These are phyloP conservation scores for Pichia manshurica DNA, from an alignment of 805 yeast genomes.

Conservation along the genomic window DNA sequence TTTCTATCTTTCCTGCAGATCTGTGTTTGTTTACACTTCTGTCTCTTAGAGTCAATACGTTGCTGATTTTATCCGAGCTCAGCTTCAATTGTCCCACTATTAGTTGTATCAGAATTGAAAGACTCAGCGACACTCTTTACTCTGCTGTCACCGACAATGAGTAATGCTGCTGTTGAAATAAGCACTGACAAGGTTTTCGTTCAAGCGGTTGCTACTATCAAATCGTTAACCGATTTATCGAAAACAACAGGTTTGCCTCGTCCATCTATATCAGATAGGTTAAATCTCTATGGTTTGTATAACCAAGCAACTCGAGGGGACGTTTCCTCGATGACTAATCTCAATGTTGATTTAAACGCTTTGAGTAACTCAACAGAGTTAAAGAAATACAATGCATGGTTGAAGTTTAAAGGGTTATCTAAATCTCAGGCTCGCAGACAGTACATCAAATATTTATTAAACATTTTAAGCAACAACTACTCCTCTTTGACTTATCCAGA, in stretches of 20 bases:
- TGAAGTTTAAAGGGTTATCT: conserved; percentile 59
- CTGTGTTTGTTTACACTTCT: not conserved
- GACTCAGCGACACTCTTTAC: too few species aligned
- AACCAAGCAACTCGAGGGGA: conserved; percentile 90
- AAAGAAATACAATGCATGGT: conserved; percentile 85
- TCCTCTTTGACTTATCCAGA: conserved; percentile 50
- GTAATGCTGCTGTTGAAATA: too few species aligned
- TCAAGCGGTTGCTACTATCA: conserved; percentile 74
- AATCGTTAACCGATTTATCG: conserved; percentile 61
- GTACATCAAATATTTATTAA: conserved; percentile 63
- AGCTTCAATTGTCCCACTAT: too few species aligned
- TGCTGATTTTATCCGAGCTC: too few species aligned
- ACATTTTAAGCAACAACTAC: conserved; percentile 67
- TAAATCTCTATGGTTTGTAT: conserved; percentile 71
- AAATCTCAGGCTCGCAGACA: conserved; percentile 67
- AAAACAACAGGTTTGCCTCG: conserved; percentile 61
- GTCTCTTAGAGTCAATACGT: not conserved
- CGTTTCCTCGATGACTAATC: conserved; percentile 42
- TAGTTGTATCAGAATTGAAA: too few species aligned
- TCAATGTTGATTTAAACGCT: conserved; percentile 54
- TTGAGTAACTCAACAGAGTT: conserved; percentile 59
- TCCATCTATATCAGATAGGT: conserved; percentile 68
- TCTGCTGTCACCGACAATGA: too few species aligned
- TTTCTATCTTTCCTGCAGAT: too few species aligned
- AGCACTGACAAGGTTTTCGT: conserved; percentile 51